Percentiles rank a stretch among this genome's conserved stretches.
phyloP scores from a whole-genome alignment of 2,329 filamentous ascomycete genomes.

The Orbilia ellipsospora region DNA sequence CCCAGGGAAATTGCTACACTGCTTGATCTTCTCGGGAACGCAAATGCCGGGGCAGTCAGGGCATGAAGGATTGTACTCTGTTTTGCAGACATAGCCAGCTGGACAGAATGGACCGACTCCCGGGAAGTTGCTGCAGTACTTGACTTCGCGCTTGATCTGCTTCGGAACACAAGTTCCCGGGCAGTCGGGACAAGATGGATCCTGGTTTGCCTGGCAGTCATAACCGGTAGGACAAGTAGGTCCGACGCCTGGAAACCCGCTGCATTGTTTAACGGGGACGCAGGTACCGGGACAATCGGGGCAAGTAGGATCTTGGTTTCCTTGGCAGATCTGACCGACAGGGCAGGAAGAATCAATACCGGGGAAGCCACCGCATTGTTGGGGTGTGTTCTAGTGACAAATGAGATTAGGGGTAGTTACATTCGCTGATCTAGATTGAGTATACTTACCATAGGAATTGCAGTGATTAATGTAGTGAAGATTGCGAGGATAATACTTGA shows the following conservation, averaged over 20 bases:
- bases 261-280: too few species aligned
- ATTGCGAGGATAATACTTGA: not conserved
- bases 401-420: too few species aligned
- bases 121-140: not conserved
- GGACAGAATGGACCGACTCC: not conserved
- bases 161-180: not conserved
- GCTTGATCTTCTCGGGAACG: not conserved
- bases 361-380: not conserved
- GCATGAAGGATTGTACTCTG: not conserved
- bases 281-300: not conserved
- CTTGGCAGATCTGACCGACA: not conserved
- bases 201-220: not conserved
- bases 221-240: not conserved
- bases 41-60: not conserved
- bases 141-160: not conserved
- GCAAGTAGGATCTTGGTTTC: not conserved
- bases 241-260: not conserved
- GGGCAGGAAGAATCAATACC: not conserved
- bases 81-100: not conserved
- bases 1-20: not conserved
- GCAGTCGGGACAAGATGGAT: not conserved
- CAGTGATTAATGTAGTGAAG: not conserved
- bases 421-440: too few species aligned
- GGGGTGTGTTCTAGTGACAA: not conserved
- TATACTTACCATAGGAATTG: too few species aligned